Percentiles rank a stretch among this genome's conserved stretches.
These are phyloP conservation scores for Flaveria linearis DNA, from an alignment of 129 eudicot genomes.

Conservation along the genomic window DNA sequence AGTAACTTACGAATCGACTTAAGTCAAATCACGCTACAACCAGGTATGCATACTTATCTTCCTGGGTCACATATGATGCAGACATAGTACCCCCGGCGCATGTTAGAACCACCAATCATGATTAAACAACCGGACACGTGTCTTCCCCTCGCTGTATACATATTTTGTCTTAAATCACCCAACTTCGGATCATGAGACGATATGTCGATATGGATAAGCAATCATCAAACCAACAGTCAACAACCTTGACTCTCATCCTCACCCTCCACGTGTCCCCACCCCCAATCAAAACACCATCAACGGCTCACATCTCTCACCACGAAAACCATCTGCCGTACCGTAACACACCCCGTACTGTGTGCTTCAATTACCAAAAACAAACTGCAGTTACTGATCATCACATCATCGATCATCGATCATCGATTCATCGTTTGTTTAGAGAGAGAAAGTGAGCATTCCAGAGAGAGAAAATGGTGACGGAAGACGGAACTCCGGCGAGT, in stretches of 20 bases:
- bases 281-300: conserved; percentile 15
- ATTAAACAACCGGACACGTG: neutral
- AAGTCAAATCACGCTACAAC: too few relatives aligned
- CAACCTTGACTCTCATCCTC: conserved; percentile 17
- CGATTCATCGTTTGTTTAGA: neutral
- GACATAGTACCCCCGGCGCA: conserved; percentile 26
- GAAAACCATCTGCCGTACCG: conserved; percentile 15
- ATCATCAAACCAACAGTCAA: conserved; percentile 12
- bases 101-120: conserved; percentile 13
- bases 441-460: conserved; percentile 1
- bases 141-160: neutral
- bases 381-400: conserved; percentile 2
- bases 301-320: conserved; percentile 9
- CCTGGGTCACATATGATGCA: conserved; percentile 11
- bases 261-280: conserved; percentile 27
- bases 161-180: neutral
- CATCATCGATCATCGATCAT: conserved; percentile 22
- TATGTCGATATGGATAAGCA: conserved; percentile 34
- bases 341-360: conserved; percentile 17
- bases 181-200: conserved; percentile 22
- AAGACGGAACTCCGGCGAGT: conserved; percentile 55
- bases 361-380: conserved; percentile 22
- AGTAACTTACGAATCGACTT: too few relatives aligned
- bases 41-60: neutral
- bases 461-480: conserved; percentile 46